phyloP scores from a whole-genome alignment of 176 grass and related monocot genomes.

The Avena eriantha region DNA sequence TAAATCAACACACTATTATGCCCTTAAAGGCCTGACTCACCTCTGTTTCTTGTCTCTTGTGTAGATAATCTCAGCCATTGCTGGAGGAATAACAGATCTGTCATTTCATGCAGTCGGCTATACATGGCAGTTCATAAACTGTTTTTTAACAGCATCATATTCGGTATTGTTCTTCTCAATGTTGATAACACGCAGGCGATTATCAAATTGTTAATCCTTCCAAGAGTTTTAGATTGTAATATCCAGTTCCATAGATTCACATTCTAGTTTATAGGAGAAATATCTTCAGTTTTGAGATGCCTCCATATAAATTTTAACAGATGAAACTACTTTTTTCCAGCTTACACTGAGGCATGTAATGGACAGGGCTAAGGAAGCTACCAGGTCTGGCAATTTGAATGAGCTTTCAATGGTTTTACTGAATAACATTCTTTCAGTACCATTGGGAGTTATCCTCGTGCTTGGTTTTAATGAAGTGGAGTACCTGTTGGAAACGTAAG shows the following conservation, averaged over 20 bases:
- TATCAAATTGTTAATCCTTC: not conserved
- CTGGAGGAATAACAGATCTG: conserved; percentile 88
- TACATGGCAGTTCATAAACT: conserved; percentile 89
- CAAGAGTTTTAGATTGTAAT: conserved; percentile 21
- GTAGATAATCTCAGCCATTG: conserved; percentile 94
- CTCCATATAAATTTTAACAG: conserved; percentile 35
- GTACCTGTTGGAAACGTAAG: conserved; percentile 89
- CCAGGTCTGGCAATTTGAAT: conserved; percentile 93
- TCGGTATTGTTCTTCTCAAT: conserved; percentile 70
- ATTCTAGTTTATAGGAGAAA: not conserved
- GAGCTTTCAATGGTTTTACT: conserved; percentile 97
- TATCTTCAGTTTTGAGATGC: conserved; percentile 18
- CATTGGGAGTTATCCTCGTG: conserved; percentile 81
- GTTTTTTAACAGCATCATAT: conserved; percentile 94
- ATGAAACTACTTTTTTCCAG: conserved; percentile 56
- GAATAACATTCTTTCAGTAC: conserved; percentile 88
- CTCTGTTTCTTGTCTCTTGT: conserved; percentile 44
- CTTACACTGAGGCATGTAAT: conserved; percentile 91
- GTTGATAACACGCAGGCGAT: not conserved
- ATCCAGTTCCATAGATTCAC: not conserved
- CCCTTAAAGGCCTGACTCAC: conserved; percentile 17
- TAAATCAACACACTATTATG: not conserved
- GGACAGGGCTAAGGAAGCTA: conserved; percentile 95
- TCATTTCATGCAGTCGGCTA: conserved; percentile 93
- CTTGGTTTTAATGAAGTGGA: conserved; percentile 85